Base-by-base conservation (phyloP, 441 rosid genomes). In the Populus hybrid region DNA sequence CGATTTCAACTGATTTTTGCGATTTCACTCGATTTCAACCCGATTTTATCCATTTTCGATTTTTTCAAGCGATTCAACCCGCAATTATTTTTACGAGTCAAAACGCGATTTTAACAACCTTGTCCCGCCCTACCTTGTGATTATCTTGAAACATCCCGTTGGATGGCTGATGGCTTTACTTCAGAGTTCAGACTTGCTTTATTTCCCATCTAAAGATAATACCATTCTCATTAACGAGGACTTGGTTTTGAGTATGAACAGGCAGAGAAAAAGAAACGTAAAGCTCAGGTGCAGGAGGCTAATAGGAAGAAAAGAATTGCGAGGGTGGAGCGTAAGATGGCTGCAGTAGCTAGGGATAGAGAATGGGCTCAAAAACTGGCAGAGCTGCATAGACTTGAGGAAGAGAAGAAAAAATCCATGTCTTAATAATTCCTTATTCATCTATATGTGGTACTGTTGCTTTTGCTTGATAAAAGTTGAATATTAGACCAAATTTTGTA, bases 211-310 rank as follows among this genome's bases (percentile, higher is more conserved):
- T 30, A 16, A 9, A 28, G n/a, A 30, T 14, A 32, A 3, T 8
- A 21, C 68, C 10, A 28, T 10, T 65, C 0, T 65, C 68, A 65
- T 10, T 24, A 23, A 65, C 69, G 59, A 80, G 30, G 64, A 28
- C 10, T 57, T 20, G 35, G 5, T 76, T 40, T 73, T 82, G 82
- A 72, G 77, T 34, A 9, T 75, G 26, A 77, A 69, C 93, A 95
- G 98, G 77, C 92, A 30, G 98, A 95, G 89, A 89, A 88, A 65
- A 94, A 95, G 94, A 94, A 92, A 87, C 88, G 99, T 81, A 92
- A 89, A 85, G 97, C 87, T 59, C 86, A 82, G 81, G 35, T 95
- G 85, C 91, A 91, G 84, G 97, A 89, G 81, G 97, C 99, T 36
- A 92, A 88, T 23, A 78, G 90, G 84, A 92, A 85, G 92, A 95